Base-by-base conservation (phyloP, 2,329 filamentous ascomycete species). In the Fusarium nygamai region DNA sequence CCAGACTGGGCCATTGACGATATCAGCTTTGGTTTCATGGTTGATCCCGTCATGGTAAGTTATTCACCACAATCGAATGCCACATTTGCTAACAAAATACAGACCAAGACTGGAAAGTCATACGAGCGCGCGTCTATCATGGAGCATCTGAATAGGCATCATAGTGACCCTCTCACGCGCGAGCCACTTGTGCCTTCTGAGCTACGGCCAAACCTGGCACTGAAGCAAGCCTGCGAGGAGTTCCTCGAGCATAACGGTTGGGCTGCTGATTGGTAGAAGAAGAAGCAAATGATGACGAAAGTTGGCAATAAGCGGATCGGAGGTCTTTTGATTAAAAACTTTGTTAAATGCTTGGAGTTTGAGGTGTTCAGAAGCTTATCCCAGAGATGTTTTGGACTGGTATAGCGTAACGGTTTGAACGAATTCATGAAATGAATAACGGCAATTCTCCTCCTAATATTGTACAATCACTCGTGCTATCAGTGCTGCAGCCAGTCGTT, bases 241-340 rank as follows among this genome's bases (percentile, higher is more conserved):
- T 98, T 97, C 78, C 85, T 98, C 67, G 88, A 93, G 34, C 86
- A 93, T 76, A 98, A 98, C 78, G 95, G 94, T 16, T 98, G 96
- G 94, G 94, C 95, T 2, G 95, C 93, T 44, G 95, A 98, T 81
- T 98, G 93, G 92, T 97, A 85, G 14, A 19, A 38, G 8, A 31
- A 14, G 9, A 31, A 33, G 51, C 17, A 24, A 31, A n/a, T 29
- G 33, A 48, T 47, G 17, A 19, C 22, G 9, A 27, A 34, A 44
- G 19, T 29, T n/a, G n/a, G 12, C 27, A 29, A 13, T 10, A 14
- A 38, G 33, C 34, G 36, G 61, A 46, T 33, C 27, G 54, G 48
- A 33, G 50, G 38, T 27, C 20, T 60, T 51, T 38, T 60, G n/a
- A 51, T 24, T 50, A n/a, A n/a, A 27, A n/a, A n/a, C n/a, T 24